Evolutionary conservation across 768 basidiomycete genomes (phyloP).

Genomic region (Russula sp.): DNA sequence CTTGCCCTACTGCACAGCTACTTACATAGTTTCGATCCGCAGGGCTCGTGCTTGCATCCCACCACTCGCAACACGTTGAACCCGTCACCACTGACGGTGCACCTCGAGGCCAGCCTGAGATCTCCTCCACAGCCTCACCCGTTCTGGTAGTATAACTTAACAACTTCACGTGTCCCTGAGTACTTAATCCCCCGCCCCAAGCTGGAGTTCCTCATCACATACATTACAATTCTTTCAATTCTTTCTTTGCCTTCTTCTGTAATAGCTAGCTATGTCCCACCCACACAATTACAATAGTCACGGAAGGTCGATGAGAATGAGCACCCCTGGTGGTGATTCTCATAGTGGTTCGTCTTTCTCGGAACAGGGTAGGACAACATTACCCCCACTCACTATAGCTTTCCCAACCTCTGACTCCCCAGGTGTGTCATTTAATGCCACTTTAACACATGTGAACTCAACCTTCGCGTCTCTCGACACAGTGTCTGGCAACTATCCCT

Average conservation of each 20-base stretch:
- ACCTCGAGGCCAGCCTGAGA: constrained; percentile 4
- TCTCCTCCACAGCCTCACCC: constrained; percentile 5
- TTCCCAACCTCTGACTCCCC: constrained; percentile 21
- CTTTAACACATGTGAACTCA: constrained; percentile 20
- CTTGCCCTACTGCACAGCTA: constrained; percentile 9
- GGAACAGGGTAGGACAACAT: constrained; percentile 24
- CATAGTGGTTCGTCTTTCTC: constrained; percentile 21
- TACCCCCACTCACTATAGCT: constrained; percentile 23
- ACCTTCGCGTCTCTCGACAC: constrained; percentile 4
- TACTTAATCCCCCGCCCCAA: constrained; percentile 15
- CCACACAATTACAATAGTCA: constrained; percentile 18
- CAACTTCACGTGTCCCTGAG: background rate
- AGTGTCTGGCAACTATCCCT: constrained; percentile 17
- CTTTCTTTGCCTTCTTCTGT: constrained; percentile 23
- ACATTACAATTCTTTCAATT: constrained; percentile 21
- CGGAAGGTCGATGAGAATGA: constrained; percentile 15
- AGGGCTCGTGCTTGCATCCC: background rate
- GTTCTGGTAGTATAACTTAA: background rate
- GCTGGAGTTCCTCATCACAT: constrained; percentile 12
- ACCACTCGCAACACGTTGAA: constrained; percentile 18
- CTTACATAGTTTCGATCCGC: constrained; percentile 17
- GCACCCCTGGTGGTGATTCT: constrained; percentile 18
- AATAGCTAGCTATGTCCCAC: constrained; percentile 24
- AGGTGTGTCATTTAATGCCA: constrained; percentile 22
- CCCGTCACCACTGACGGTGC: constrained; percentile 10